These are phyloP conservation scores for Urostyla sp. DNA, from an alignment of 73 alveolate species.

Conservation along the genomic window DNA sequence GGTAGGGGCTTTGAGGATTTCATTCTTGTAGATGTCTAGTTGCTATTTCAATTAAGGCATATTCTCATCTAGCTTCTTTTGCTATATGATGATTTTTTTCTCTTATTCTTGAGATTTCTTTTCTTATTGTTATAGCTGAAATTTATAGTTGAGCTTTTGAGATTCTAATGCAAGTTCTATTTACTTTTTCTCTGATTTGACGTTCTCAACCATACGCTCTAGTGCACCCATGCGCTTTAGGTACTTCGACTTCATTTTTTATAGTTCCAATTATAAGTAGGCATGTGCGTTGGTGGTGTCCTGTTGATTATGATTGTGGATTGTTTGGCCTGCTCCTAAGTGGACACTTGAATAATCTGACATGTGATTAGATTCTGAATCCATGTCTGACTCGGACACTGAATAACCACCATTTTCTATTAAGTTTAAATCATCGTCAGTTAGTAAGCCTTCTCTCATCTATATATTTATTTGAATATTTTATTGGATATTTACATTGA, in stretches of 20 bases:
- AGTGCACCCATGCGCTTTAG: constrained; percentile 53
- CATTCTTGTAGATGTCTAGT: constrained; percentile 60
- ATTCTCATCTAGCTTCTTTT: constrained; percentile 30
- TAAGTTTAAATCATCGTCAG: constrained; percentile 55
- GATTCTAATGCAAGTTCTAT: constrained; percentile 27
- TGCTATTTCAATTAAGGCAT: constrained; percentile 60
- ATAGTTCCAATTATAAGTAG: constrained; percentile 3
- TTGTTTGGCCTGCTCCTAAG: constrained; percentile 14
- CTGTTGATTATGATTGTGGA: not conserved
- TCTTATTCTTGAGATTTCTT: constrained; percentile 50
- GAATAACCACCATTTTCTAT: constrained; percentile 65
- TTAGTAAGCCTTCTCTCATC: constrained; percentile 53
- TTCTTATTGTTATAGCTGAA: constrained; percentile 2
- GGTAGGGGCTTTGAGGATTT: not conserved
- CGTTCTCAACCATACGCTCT: constrained; percentile 63
- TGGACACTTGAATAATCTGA: constrained; percentile 32
- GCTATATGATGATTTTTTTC: constrained; percentile 32
- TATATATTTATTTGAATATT: not conserved
- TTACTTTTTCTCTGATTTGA: constrained; percentile 64
- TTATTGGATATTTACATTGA: constrained; percentile 8
- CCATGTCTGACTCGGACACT: constrained; percentile 66
- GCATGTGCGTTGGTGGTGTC: constrained; percentile 11
- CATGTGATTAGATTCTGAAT: constrained; percentile 30
- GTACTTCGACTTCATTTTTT: constrained; percentile 16
- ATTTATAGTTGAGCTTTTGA: constrained; percentile 57